A percentile compares a stretch with the other conserved stretches of the same genome.
Evolutionary conservation across 75 land plant genomes (phyloP).

Genomic region (Ceratopteris richardii): DNA sequence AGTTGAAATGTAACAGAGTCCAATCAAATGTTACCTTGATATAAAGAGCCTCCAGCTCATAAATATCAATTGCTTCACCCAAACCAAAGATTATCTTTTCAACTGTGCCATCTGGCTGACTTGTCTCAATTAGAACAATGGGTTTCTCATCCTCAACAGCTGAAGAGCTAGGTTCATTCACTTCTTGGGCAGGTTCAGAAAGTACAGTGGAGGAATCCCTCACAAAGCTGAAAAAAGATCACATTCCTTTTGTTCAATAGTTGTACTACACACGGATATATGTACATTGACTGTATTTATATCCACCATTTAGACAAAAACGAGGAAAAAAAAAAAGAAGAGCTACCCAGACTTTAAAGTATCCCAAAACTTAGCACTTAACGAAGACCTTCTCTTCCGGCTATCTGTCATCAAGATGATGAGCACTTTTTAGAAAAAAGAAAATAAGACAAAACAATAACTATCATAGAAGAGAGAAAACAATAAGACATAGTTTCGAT

Average conservation of each 20-base stretch:
- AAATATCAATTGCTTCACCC: slow-evolving; percentile 77
- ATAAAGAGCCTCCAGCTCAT: slow-evolving; percentile 80
- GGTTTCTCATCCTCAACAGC: slow-evolving; percentile 33
- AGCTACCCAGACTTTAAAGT: neutral
- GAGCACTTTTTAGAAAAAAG: too few relatives aligned
- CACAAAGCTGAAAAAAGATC: neutral
- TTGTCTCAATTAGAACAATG: slow-evolving; percentile 66
- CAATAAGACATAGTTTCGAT: too few relatives aligned
- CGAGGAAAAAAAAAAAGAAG: neutral
- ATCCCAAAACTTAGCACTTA: neutral
- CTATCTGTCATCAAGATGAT: too few relatives aligned
- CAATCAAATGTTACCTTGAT: slow-evolving; percentile 52
- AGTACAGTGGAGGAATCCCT: neutral
- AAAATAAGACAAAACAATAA: too few relatives aligned
- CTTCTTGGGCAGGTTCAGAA: slow-evolving; percentile 25
- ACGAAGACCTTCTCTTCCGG: too few relatives aligned
- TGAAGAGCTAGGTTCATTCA: slow-evolving; percentile 33
- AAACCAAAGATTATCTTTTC: slow-evolving; percentile 81
- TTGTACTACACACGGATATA: too few relatives aligned
- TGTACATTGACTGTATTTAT: too few relatives aligned
- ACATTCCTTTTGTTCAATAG: neutral
- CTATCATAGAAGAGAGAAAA: too few relatives aligned
- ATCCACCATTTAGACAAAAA: neutral
- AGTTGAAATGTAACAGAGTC: neutral
- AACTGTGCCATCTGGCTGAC: slow-evolving; percentile 51